Evolutionary conservation across 441 rosid species (phyloP).

Genomic region (Viola pubescens): DNA sequence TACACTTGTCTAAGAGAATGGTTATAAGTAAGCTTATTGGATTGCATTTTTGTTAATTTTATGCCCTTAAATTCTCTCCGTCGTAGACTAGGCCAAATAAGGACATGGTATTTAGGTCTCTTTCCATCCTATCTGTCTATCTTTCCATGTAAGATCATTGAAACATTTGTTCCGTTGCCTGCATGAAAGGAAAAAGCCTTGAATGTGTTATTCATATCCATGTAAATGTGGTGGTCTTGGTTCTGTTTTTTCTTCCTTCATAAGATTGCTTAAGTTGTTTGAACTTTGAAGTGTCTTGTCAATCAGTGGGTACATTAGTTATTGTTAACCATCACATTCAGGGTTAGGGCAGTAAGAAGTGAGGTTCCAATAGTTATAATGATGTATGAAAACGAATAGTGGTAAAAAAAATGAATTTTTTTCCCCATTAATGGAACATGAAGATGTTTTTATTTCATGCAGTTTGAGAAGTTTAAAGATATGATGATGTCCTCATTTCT

Average conservation of each 20-base stretch:
- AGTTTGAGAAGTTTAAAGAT: slow-evolving; percentile 43
- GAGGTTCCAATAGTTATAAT: not conserved
- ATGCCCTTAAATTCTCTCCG: too few species aligned
- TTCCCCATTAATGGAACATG: not conserved
- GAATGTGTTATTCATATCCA: too few species aligned
- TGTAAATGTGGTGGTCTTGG: too few species aligned
- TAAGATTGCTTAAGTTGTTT: too few species aligned
- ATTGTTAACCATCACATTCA: not conserved
- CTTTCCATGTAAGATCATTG: too few species aligned
- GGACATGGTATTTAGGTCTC: too few species aligned
- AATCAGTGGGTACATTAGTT: not conserved
- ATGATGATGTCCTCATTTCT: slow-evolving; percentile 20
- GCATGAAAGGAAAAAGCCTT: too few species aligned
- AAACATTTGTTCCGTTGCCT: too few species aligned
- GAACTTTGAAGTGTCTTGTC: not conserved
- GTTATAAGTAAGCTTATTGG: not conserved
- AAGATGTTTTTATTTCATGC: slow-evolving; percentile 10
- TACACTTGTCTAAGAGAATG: not conserved
- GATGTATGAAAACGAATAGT: not conserved
- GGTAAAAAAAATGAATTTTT: not conserved
- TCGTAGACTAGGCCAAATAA: too few species aligned
- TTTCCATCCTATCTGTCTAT: too few species aligned
- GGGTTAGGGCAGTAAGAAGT: not conserved
- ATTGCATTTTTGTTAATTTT: not conserved
- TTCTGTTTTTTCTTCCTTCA: too few species aligned